A percentile compares a stretch with the other conserved stretches of the same genome.
phyloP scores from a whole-genome alignment of 371 early-diverging fungal species.

The Dinochytrium kinnereticum region DNA sequence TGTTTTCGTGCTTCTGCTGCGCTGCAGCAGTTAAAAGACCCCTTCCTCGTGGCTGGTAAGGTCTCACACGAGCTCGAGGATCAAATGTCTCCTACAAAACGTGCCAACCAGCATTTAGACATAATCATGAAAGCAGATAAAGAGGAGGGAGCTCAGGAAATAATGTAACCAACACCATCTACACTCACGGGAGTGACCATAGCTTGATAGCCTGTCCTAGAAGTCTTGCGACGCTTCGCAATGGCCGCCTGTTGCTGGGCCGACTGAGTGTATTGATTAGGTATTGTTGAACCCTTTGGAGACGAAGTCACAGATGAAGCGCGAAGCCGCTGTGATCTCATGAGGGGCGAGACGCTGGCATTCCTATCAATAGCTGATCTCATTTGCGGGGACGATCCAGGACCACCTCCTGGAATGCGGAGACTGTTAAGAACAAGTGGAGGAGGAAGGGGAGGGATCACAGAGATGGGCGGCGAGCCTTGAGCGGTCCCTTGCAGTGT shows the following conservation, averaged over 20 bases:
- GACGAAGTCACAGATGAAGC: no score
- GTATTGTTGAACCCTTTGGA: no score
- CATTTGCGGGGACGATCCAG: no score
- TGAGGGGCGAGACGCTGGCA: background rate
- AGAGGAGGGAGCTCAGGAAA: no score
- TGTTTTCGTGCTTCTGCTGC: background rate
- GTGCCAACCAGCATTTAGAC: no score
- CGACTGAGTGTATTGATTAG: no score
- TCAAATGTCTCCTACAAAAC: no score
- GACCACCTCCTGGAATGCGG: background rate
- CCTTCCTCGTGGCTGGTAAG: background rate
- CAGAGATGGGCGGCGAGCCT: conserved; percentile 9
- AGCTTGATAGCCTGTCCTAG: background rate
- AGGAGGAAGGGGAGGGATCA: conserved; percentile 8
- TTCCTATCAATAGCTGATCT: background rate
- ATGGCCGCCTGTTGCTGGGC: background rate
- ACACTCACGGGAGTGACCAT: background rate
- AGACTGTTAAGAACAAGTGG: background rate
- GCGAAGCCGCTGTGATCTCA: no score
- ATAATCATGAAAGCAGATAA: no score
- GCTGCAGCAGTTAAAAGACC: background rate
- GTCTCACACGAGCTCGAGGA: background rate
- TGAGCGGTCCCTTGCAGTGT: background rate
- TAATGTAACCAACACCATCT: no score
- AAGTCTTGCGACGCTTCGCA: background rate